phyloP scores from a whole-genome alignment of 108 stramenopile species.

The Aurantiochytrium sp. region DNA sequence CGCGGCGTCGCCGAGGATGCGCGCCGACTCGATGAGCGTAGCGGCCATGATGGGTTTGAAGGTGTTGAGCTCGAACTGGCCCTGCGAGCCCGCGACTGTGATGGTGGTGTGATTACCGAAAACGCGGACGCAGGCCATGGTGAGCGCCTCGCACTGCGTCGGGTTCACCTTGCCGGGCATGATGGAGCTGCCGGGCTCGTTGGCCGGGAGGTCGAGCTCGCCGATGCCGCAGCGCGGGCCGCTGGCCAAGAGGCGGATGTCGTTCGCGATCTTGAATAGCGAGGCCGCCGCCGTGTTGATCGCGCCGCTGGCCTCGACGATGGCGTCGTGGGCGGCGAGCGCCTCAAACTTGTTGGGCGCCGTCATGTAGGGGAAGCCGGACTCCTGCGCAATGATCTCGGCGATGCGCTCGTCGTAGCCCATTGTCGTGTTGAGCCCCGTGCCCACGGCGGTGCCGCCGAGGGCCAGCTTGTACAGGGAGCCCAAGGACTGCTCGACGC shows the following conservation, averaged over 20 bases:
- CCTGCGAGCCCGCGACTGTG: constrained; percentile 85
- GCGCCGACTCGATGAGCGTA: constrained; percentile 82
- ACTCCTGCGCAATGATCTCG: constrained; percentile 77
- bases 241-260: constrained; percentile 83
- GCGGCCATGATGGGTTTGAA: constrained; percentile 96
- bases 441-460: constrained; percentile 97
- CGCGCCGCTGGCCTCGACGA: constrained; percentile 85
- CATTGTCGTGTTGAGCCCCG: constrained; percentile 78
- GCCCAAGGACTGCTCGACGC: constrained; percentile 66
- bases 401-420: constrained; percentile 89
- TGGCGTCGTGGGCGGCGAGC: constrained; percentile 87
- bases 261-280: constrained; percentile 94
- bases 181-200: constrained; percentile 94
- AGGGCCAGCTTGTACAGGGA: constrained; percentile 81
- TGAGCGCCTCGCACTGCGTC: constrained; percentile 95
- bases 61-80: constrained; percentile 96
- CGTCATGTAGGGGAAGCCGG: constrained; percentile 79
- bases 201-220: constrained; percentile 84
- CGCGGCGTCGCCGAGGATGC: constrained; percentile 81
- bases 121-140: constrained; percentile 97
- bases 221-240: constrained; percentile 94
- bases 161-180: constrained; percentile 99
- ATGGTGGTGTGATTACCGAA: constrained; percentile 93
- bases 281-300: constrained; percentile 79
- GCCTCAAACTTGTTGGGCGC: constrained; percentile 97